A percentile compares a stretch with the other conserved stretches of the same genome.
Evolutionary conservation across 768 basidiomycete species (phyloP).

Genomic region (Tricholoma bakamatsutake): DNA sequence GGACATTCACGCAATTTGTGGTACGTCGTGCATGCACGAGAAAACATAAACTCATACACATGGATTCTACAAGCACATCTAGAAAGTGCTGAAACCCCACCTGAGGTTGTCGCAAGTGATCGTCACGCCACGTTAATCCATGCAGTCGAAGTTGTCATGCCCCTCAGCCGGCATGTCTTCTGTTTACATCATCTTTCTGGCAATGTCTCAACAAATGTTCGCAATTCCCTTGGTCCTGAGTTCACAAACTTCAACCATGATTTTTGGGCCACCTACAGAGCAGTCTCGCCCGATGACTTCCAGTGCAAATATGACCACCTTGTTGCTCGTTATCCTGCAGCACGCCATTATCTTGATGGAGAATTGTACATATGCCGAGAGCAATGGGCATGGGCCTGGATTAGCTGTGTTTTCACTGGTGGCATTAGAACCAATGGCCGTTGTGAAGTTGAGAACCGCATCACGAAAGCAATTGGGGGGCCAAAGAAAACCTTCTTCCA

Average conservation of each 20-base stretch:
- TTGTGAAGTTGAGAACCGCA: constrained; percentile 21
- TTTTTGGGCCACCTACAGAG: constrained; percentile 27
- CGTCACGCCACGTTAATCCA: constrained; percentile 8
- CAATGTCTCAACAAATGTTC: constrained; percentile 19
- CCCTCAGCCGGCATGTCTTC: constrained; percentile 9
- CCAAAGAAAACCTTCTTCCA: constrained; percentile 18
- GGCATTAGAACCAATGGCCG: constrained; percentile 29
- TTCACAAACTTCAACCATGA: constrained; percentile 15
- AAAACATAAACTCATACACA: constrained; percentile 6
- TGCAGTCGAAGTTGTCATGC: constrained; percentile 1
- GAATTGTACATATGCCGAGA: constrained; percentile 24
- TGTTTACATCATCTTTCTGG: no score
- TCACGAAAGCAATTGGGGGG: constrained; percentile 17
- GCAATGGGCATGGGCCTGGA: constrained; percentile 31
- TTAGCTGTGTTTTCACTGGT: constrained; percentile 23
- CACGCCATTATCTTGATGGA: constrained; percentile 19
- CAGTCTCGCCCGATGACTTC: constrained; percentile 26
- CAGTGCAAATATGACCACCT: constrained; percentile 17
- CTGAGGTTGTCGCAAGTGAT: constrained; percentile 8
- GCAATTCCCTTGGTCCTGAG: constrained; percentile 9
- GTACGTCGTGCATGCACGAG: constrained; percentile 18
- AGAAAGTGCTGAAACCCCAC: not conserved
- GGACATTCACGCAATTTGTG: constrained; percentile 15
- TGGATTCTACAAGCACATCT: constrained; percentile 17
- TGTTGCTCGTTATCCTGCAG: constrained; percentile 8